phyloP scores from a whole-genome alignment of 2,329 filamentous ascomycete genomes.

The Aspergillus aculeatinus region DNA sequence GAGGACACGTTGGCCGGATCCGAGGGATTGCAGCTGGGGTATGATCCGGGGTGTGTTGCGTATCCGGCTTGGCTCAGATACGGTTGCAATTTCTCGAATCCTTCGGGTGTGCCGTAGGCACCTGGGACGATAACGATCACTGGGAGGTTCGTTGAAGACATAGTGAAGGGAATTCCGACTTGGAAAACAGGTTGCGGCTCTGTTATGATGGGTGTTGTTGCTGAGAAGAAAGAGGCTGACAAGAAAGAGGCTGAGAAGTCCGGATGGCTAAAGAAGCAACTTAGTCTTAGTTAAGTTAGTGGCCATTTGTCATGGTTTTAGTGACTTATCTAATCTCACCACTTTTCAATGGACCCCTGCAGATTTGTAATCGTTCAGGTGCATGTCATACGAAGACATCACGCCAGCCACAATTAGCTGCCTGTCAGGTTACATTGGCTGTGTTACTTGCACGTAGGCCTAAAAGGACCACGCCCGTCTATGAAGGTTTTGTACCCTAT shows the following conservation, averaged over 20 bases:
- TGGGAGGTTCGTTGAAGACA: conserved; percentile 2
- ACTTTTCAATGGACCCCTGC: not conserved
- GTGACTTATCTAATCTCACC: not conserved
- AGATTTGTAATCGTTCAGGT: not conserved
- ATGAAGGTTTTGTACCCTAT: no score
- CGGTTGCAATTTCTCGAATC: conserved; percentile 4
- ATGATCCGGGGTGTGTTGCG: conserved; percentile 4
- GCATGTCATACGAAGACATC: no score
- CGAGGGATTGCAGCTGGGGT: conserved; percentile 9
- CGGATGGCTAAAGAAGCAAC: conserved; percentile 3
- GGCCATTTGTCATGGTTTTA: not conserved
- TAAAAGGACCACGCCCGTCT: not conserved
- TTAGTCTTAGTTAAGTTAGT: not conserved
- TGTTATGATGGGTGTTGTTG: not conserved
- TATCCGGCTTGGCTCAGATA: conserved; percentile 8
- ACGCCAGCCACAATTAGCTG: no score
- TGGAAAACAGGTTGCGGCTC: not conserved
- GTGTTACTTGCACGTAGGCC: not conserved
- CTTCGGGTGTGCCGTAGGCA: conserved; percentile 9
- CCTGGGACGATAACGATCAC: conserved; percentile 8
- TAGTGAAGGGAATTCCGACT: not conserved
- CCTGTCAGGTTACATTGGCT: not conserved
- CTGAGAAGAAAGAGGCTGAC: not conserved
- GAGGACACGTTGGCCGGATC: conserved; percentile 6
- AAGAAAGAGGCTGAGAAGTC: not conserved